These are phyloP conservation scores for Crotalaria pallida DNA, from an alignment of 306 rosid genomes.

Conservation along the genomic window DNA sequence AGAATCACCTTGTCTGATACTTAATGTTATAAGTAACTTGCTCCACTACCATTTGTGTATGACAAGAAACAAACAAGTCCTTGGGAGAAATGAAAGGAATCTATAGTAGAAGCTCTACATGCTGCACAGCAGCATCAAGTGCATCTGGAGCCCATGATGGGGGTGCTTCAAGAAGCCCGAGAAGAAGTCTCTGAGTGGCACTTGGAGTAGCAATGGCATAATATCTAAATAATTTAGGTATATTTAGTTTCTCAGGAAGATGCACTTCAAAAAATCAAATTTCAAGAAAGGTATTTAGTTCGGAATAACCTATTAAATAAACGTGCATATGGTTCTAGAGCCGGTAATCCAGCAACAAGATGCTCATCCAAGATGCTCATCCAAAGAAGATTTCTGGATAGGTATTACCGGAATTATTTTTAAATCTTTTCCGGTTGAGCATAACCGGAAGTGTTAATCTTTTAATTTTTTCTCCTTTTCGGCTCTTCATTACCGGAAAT, in stretches of 20 bases:
- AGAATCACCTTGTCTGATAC: too few species aligned
- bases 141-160: constrained; percentile 99
- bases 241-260: not conserved
- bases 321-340: constrained; percentile 98
- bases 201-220: constrained; percentile 99
- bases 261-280: not conserved
- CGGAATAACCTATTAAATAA: constrained; percentile 78
- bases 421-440: too few species aligned
- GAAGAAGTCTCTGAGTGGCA: constrained; percentile 98
- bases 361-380: constrained; percentile 99
- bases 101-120: constrained; percentile 97
- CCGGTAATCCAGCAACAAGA: constrained; percentile 96
- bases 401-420: too few species aligned
- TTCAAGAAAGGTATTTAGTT: constrained; percentile 8
- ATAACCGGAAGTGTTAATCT: too few species aligned
- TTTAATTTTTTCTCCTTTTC: too few species aligned
- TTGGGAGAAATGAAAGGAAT: too few species aligned
- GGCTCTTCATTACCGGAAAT: too few species aligned
- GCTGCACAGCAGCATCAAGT: constrained; percentile 98
- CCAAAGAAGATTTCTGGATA: too few species aligned
- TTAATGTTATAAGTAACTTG: too few species aligned
- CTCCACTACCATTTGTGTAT: too few species aligned
- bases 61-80: too few species aligned
- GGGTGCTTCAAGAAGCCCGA: constrained; percentile 96
- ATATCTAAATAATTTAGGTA: constrained; percentile 49